Percentiles rank a stretch among this genome's conserved stretches.
These are phyloP conservation scores for Spathaspora passalidarum DNA, from an alignment of 805 yeast genomes.

Conservation along the genomic window DNA sequence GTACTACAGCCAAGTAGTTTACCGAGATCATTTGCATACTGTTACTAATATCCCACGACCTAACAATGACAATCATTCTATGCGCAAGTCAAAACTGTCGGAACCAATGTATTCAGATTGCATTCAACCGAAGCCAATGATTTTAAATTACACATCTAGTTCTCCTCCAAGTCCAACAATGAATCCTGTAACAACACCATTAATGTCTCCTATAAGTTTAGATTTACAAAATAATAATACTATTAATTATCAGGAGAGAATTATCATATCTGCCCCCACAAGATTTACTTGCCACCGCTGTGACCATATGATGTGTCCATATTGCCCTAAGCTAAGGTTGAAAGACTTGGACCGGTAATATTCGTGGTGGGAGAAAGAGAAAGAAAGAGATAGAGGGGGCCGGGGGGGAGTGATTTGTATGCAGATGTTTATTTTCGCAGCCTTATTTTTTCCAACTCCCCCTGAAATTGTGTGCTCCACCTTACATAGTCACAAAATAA, in stretches of 20 bases:
- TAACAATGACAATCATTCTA: not conserved
- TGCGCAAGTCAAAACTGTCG: not conserved
- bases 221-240: not conserved
- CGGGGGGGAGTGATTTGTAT: too few relatives aligned
- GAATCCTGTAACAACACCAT: not conserved
- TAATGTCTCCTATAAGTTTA: slow-evolving; percentile 3
- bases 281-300: slow-evolving; percentile 37
- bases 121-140: not conserved
- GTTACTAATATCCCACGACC: slow-evolving; percentile 1
- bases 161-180: not conserved
- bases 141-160: not conserved
- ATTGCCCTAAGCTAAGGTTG: slow-evolving; percentile 33
- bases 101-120: not conserved
- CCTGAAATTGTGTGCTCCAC: not conserved
- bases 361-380: not conserved
- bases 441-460: not conserved
- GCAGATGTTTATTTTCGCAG: not conserved
- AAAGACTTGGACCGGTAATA: slow-evolving; percentile 20
- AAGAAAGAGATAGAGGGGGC: not conserved
- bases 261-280: slow-evolving; percentile 27
- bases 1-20: slow-evolving; percentile 24
- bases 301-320: slow-evolving; percentile 43
- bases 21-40: slow-evolving; percentile 6
- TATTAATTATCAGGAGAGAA: slow-evolving; percentile 9
- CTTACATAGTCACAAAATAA: not conserved